A percentile compares a stretch with the other conserved stretches of the same genome.
Conservation (phyloP, 176 grass and related monocot species). For the Themeda triandra region DNA sequence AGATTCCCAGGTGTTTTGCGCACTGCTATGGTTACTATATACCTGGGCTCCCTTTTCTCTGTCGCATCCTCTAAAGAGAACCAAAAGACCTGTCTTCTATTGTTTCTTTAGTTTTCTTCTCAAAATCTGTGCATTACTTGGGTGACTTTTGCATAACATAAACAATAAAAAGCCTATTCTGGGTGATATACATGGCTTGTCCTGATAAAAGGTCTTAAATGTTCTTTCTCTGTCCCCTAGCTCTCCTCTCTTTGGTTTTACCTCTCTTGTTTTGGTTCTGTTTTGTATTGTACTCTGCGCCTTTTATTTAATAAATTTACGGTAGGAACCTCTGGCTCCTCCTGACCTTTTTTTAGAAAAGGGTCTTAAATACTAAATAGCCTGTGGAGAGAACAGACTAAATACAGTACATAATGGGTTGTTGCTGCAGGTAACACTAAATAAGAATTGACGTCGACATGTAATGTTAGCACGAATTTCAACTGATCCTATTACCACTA, state of each 20-base stretch:
- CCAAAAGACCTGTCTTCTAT: not conserved
- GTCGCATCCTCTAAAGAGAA: not conserved
- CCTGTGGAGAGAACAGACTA: not conserved
- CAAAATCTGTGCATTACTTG: not conserved
- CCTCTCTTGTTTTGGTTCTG: no score
- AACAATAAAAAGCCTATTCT: not conserved
- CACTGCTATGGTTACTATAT: not conserved
- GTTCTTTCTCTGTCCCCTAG: no score
- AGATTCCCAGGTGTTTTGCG: not conserved
- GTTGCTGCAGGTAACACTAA: not conserved
- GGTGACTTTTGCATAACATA: not conserved
- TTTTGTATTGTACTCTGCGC: no score
- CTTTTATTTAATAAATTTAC: no score
- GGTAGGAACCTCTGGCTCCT: no score
- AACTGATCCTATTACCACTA: not conserved
- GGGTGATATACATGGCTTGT: not conserved
- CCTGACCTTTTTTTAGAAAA: no score
- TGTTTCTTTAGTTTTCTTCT: not conserved
- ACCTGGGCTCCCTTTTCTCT: no score
- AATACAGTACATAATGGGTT: not conserved
- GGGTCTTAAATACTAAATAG: not conserved
- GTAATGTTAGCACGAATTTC: not conserved
- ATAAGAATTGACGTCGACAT: not conserved
- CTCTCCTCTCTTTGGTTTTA: no score
- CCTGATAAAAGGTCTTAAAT: not conserved